Conservation (phyloP, 495 filamentous ascomycete species). For the Hypoxylon fragiforme region DNA sequence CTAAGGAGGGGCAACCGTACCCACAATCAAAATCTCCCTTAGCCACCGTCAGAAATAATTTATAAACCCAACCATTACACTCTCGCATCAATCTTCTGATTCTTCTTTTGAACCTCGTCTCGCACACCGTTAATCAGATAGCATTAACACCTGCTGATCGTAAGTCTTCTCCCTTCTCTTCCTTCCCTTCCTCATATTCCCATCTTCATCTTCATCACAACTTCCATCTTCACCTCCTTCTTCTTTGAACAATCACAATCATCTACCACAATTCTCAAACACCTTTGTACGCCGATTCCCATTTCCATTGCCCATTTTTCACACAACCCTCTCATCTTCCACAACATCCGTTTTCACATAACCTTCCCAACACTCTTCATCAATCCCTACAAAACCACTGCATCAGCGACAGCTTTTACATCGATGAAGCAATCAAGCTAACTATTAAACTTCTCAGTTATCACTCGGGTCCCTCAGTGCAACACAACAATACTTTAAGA, state of each 20-base stretch:
- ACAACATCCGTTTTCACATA: too few relatives aligned
- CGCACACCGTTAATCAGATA: slow-evolving; percentile 38
- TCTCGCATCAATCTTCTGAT: slow-evolving; percentile 27
- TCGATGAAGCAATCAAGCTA: too few relatives aligned
- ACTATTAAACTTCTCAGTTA: background rate
- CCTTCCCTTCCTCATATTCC: background rate
- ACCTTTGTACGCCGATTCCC: too few relatives aligned
- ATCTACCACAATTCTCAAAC: too few relatives aligned
- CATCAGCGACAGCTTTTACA: too few relatives aligned
- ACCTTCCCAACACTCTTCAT: background rate
- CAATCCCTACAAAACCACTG: too few relatives aligned
- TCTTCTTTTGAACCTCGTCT: slow-evolving; percentile 37
- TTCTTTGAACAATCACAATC: too few relatives aligned
- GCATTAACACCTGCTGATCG: slow-evolving; percentile 38
- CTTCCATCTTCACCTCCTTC: too few relatives aligned
- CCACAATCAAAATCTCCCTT: slow-evolving; percentile 36
- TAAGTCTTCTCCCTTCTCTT: slow-evolving; percentile 3
- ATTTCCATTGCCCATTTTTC: background rate
- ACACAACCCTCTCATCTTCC: too few relatives aligned
- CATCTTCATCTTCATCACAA: too few relatives aligned
- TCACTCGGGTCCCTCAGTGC: background rate
- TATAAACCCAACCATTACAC: slow-evolving; percentile 36
- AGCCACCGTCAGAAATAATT: slow-evolving; percentile 31
- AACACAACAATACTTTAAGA: slow-evolving; percentile 17
- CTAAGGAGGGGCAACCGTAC: slow-evolving; percentile 35